Base-by-base conservation (phyloP, 768 basidiomycete species). In the Boletus rubescentipes region DNA sequence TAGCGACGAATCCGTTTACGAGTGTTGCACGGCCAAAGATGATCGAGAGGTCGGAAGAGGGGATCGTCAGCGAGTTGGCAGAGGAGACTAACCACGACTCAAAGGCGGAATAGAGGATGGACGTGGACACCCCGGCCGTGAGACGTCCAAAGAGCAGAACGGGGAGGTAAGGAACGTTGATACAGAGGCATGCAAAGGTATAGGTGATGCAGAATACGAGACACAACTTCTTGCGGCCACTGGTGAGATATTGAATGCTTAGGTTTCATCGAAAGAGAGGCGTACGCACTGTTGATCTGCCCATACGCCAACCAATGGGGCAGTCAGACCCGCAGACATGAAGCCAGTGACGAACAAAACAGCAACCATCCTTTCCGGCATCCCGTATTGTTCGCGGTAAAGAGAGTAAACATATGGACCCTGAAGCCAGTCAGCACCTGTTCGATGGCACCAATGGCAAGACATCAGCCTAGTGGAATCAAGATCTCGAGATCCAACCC, bases 341-440 rank as follows among this genome's bases (percentile, higher is more conserved):
- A 89, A 91, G 2, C 89, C 89, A 0, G 84, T 85, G n/a, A 91
- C 86, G 61, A 90, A 91, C 46, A 91, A 74, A 32, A 86, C 62
- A 2, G 88, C 87, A 6, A 91, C 85, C 21, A 80, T 66, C 32
- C 83, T 71, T 65, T 87, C 86, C 0, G 85, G 72, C 62, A 84
- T 82, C 10, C 62, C 69, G 56, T 88, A 87, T 61, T 89, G 85
- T 39, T 87, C 85, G 42, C 76, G 75, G 65, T 89, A 91, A 0
- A 90, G 71, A 15, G 87, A 86, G 61, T 89, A 91, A 0, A 90
- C 75, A 61, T 90, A 90, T 15, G 89, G 89, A 0, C 89, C 89
- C 67, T 90, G 87, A 14, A 90, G 74, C 87, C 88, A 89, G 67
- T 90, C 87, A 36, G 87, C 85, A 53, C 82, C 87, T 88, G 60